A percentile compares a stretch with the other conserved stretches of the same genome.
Evolutionary conservation across 768 basidiomycete species (phyloP).

Genomic region (Neoboletus magnificus): DNA sequence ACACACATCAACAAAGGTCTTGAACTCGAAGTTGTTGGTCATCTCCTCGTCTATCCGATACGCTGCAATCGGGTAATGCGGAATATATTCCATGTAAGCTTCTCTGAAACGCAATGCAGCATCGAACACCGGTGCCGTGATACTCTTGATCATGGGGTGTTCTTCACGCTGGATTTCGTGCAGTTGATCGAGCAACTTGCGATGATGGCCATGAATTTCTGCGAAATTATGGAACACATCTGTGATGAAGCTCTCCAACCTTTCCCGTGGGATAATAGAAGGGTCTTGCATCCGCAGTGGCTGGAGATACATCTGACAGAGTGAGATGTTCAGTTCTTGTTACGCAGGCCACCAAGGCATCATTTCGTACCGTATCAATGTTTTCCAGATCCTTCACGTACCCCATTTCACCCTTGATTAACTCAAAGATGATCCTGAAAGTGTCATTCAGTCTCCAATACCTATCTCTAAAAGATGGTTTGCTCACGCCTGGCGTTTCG

Average conservation of each 20-base stretch:
- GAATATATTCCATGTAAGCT: slow-evolving; percentile 89
- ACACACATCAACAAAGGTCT: slow-evolving; percentile 74
- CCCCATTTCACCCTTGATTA: slow-evolving; percentile 94
- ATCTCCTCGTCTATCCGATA: slow-evolving; percentile 87
- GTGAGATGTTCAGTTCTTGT: slow-evolving; percentile 1
- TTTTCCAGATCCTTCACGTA: slow-evolving; percentile 91
- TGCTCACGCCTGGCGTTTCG: slow-evolving; percentile 80
- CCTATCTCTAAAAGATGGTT: not conserved
- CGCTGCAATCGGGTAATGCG: slow-evolving; percentile 90
- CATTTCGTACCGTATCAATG: slow-evolving; percentile 58
- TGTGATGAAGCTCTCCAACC: slow-evolving; percentile 70
- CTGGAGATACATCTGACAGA: slow-evolving; percentile 70
- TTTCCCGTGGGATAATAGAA: slow-evolving; percentile 71
- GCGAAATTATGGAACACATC: slow-evolving; percentile 89
- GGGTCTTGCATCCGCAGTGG: slow-evolving; percentile 72
- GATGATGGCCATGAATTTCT: slow-evolving; percentile 73
- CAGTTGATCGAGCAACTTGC: slow-evolving; percentile 71
- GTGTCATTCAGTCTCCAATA: not conserved
- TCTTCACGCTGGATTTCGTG: slow-evolving; percentile 87
- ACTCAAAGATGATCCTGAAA: slow-evolving; percentile 82
- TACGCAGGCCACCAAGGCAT: slow-evolving; percentile 16
- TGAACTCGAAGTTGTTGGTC: slow-evolving; percentile 77
- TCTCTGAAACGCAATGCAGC: slow-evolving; percentile 91
- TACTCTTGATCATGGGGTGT: slow-evolving; percentile 70
- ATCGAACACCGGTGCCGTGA: slow-evolving; percentile 83